These are phyloP conservation scores for Lindgomyces ingoldianus DNA, from an alignment of 495 filamentous ascomycete genomes.

Conservation along the genomic window DNA sequence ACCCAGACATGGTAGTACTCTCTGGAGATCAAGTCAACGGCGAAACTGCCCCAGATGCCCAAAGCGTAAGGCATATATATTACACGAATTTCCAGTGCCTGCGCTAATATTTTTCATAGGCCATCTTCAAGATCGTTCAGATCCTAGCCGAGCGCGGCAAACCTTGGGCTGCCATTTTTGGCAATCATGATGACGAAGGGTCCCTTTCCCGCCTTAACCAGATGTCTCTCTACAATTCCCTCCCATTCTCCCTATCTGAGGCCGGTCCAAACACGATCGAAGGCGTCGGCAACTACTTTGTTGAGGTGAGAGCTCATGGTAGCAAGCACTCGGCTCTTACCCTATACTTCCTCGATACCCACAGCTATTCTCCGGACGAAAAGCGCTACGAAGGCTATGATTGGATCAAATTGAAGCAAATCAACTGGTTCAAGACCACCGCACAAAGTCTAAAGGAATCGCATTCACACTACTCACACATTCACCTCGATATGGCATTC, in stretches of 20 bases:
- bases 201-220: conserved; percentile 70
- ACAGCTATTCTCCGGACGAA: conserved; percentile 90
- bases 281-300: conserved; percentile 90
- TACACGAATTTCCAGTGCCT: not conserved
- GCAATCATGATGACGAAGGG: conserved; percentile 96
- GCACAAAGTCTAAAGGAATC: conserved; percentile 67
- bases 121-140: conserved; percentile 90
- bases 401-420: conserved; percentile 92
- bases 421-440: conserved; percentile 86
- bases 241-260: conserved; percentile 85
- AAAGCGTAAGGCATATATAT: conserved; percentile 55
- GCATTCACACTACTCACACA: conserved; percentile 77
- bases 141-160: conserved; percentile 82
- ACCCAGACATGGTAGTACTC: conserved; percentile 85
- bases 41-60: conserved; percentile 86
- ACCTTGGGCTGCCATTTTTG: conserved; percentile 92
- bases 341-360: conserved; percentile 90
- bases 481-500: conserved; percentile 95
- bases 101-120: conserved; percentile 47
- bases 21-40: conserved; percentile 96
- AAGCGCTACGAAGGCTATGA: conserved; percentile 84
- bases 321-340: conserved; percentile 86
- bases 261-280: conserved; percentile 80
- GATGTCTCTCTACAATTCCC: conserved; percentile 80
- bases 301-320: conserved; percentile 83